phyloP scores from a whole-genome alignment of 208 protist genomes.

The Spongospora subterranea region DNA sequence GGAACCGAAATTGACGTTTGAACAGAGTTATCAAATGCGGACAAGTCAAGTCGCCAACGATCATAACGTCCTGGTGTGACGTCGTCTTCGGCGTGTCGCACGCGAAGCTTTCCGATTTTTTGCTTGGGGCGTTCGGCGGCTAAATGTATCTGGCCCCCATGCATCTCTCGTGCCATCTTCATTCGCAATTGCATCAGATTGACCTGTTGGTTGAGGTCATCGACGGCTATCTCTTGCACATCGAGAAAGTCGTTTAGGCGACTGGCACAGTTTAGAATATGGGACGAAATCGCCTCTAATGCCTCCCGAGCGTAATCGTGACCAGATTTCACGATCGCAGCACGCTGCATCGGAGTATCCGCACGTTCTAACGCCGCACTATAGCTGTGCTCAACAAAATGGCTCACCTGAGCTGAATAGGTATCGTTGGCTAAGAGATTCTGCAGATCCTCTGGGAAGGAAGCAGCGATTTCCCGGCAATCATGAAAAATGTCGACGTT shows the following conservation, averaged over 20 bases:
- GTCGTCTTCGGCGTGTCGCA: background rate
- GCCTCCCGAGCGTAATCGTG: background rate
- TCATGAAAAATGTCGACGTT: too few species aligned
- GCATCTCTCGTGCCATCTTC: background rate
- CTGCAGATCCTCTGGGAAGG: background rate
- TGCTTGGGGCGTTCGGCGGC: background rate
- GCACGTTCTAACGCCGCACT: background rate
- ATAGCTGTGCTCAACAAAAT: background rate
- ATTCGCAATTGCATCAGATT: background rate
- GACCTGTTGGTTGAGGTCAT: slow-evolving; percentile 1
- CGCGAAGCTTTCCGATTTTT: background rate
- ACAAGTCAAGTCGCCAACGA: background rate
- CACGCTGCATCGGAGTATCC: background rate
- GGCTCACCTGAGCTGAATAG: background rate
- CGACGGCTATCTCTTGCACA: background rate
- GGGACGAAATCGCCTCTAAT: background rate
- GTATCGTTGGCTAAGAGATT: background rate
- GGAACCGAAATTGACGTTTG: too few species aligned
- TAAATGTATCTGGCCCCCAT: background rate
- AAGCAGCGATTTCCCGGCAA: background rate
- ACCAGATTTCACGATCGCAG: background rate
- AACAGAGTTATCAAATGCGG: too few species aligned
- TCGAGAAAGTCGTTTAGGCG: background rate
- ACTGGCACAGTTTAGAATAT: background rate
- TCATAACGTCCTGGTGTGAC: background rate